Percentiles rank a stretch among this genome's conserved stretches.
These are phyloP conservation scores for Mortierella hygrophila DNA, from an alignment of 192 early-diverging fungal genomes.

Conservation along the genomic window DNA sequence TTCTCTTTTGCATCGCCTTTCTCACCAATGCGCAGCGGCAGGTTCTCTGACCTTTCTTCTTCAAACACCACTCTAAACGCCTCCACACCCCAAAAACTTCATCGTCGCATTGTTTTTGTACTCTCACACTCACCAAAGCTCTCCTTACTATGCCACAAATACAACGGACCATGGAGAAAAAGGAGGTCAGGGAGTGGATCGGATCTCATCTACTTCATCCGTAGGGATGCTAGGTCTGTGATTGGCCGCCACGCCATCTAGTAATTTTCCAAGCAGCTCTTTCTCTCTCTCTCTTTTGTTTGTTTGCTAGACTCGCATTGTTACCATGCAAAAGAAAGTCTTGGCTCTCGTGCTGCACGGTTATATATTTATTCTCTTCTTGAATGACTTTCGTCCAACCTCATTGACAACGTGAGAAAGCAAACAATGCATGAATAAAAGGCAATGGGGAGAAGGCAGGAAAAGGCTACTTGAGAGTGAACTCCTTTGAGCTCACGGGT, in stretches of 20 bases:
- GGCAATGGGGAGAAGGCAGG: not conserved
- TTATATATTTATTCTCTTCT: not conserved
- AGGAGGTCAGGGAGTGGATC: not conserved
- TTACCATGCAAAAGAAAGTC: not conserved
- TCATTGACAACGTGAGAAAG: not conserved
- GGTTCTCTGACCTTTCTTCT: too few relatives aligned
- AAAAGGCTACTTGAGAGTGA: not conserved
- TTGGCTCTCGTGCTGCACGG: not conserved
- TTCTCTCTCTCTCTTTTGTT: not conserved
- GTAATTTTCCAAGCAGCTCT: not conserved
- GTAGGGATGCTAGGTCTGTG: not conserved
- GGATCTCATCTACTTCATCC: not conserved
- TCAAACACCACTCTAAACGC: not conserved
- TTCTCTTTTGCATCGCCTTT: too few relatives aligned
- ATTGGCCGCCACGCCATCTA: not conserved
- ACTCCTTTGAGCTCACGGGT: not conserved
- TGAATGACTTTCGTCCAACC: not conserved
- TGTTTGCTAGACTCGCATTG: not conserved
- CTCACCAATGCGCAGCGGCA: too few relatives aligned
- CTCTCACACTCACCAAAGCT: not conserved
- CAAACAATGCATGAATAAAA: not conserved
- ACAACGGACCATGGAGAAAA: not conserved
- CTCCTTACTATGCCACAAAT: not conserved
- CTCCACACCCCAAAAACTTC: not conserved
- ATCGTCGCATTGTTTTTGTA: not conserved